Base-by-base conservation (phyloP, 2,329 filamentous ascomycete species). In the Penicillium sp. region DNA sequence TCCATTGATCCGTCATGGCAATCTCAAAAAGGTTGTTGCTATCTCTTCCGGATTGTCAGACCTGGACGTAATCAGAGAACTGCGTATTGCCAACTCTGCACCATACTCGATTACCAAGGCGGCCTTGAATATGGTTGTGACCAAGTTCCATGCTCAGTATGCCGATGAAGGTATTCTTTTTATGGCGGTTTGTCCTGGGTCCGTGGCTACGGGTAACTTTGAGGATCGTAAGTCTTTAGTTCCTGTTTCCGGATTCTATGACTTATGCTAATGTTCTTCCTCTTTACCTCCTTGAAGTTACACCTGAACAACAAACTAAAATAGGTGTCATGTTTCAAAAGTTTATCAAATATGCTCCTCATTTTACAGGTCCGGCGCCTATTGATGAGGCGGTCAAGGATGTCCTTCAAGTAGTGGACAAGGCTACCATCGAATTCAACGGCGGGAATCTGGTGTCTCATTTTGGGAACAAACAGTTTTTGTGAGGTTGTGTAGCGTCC, bases 361-460 rank as follows among this genome's bases (percentile, higher is more conserved):
- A 71, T 47, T 77, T 74, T 51, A 66, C 63, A 3, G 68, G 67
- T 3, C 66, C 71, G 0, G 62, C 66, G 3, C 66, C 68, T 0
- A 65, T 76, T 0, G 66, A 74, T 33, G 65, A 73, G 9, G 71
- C 77, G 12, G 67, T 75, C 14, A 61, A 61, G 52, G 52, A 52
- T 28, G 62, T 72, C 28, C 56, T 69, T 50, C 50, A 63, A 14
- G 62, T 72, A 0, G 61, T 67, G 30, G 66, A 74, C 16, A 69
- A 66, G 38, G 64, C 71, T 5, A 81, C 72, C 33, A 65, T 83
- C 8, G 70, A 65, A 38, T 76, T 74, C 0, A 62, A 77, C 59
- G 79, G 73, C 1, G 83, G 82, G 1, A 65, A 67, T 0, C 82
- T 81, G 59, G 61, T 84, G 1, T 80, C 79, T 35, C 81, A 85